A percentile compares a stretch with the other conserved stretches of the same genome.
Evolutionary conservation across 2,329 filamentous ascomycete genomes (phyloP).

Genomic region (Metarhizium humberi): DNA sequence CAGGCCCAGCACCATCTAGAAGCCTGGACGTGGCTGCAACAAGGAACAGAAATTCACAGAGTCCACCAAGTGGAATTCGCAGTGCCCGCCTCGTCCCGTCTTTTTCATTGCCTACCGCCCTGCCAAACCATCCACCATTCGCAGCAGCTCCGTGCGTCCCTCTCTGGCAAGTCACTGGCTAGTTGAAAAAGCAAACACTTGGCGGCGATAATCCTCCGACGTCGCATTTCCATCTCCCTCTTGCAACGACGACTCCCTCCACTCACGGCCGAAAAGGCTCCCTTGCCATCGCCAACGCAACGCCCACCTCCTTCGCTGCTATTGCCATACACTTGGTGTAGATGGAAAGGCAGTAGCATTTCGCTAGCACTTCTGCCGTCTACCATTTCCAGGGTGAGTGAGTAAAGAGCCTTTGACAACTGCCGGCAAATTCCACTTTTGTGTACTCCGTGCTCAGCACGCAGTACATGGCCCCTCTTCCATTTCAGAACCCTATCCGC

Average conservation of each 20-base stretch:
- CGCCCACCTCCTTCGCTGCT: not conserved
- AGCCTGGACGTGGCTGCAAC: not conserved
- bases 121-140: not conserved
- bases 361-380: not conserved
- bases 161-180: constrained; percentile 1
- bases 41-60: too few relatives aligned
- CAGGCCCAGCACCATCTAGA: not conserved
- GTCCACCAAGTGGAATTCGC: not conserved
- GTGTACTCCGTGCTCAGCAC: not conserved
- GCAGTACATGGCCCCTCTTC: not conserved
- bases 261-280: not conserved
- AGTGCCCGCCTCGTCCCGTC: not conserved
- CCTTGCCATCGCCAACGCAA: not conserved
- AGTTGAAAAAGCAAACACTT: constrained; percentile 4
- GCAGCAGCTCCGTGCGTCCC: not conserved
- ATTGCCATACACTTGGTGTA: not conserved
- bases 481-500: not conserved
- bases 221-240: constrained; percentile 7
- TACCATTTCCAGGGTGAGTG: not conserved
- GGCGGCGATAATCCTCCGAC: constrained; percentile 6
- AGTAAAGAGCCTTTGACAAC: not conserved
- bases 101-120: not conserved
- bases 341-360: constrained; percentile 4
- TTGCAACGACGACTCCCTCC: not conserved
- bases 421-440: not conserved